These are phyloP conservation scores for Alliaria petiolata DNA, from an alignment of 345 rosid species.

Conservation along the genomic window DNA sequence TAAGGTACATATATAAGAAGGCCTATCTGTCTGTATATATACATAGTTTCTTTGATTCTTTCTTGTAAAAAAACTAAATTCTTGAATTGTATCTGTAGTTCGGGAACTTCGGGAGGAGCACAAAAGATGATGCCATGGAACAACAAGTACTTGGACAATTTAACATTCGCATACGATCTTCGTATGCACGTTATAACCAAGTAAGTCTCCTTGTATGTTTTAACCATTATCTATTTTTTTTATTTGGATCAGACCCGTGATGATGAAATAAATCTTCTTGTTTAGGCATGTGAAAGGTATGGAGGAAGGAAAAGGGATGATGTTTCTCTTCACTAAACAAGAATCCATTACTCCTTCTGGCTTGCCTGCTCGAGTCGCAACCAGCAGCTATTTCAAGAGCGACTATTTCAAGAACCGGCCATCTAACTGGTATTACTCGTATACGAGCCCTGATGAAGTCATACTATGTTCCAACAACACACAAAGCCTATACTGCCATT, in stretches of 20 bases:
- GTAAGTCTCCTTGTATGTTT: conserved; percentile 31
- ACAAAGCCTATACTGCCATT: conserved; percentile 80
- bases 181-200: conserved; percentile 78
- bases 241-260: neutral
- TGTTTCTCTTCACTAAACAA: conserved; percentile 70
- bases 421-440: conserved; percentile 62
- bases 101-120: conserved; percentile 91
- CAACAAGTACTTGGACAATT: conserved; percentile 70
- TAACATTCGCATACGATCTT: conserved; percentile 76
- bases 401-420: conserved; percentile 69
- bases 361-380: conserved; percentile 78
- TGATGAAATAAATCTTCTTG: neutral
- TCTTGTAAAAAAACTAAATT: neutral
- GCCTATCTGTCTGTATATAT: neutral
- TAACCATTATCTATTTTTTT: neutral
- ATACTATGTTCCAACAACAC: conserved; percentile 76
- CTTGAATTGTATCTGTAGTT: conserved; percentile 41
- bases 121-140: conserved; percentile 97
- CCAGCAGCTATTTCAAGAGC: conserved; percentile 88
- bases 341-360: conserved; percentile 75
- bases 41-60: neutral
- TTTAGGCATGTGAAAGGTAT: conserved; percentile 69
- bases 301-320: conserved; percentile 90
- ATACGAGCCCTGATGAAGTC: conserved; percentile 84
- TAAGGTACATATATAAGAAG: conserved; percentile 55